Evolutionary conservation across 495 filamentous ascomycete species (phyloP), one percentile per base, ranked within the genome.

Genomic region (Talaromyces liani): DNA sequence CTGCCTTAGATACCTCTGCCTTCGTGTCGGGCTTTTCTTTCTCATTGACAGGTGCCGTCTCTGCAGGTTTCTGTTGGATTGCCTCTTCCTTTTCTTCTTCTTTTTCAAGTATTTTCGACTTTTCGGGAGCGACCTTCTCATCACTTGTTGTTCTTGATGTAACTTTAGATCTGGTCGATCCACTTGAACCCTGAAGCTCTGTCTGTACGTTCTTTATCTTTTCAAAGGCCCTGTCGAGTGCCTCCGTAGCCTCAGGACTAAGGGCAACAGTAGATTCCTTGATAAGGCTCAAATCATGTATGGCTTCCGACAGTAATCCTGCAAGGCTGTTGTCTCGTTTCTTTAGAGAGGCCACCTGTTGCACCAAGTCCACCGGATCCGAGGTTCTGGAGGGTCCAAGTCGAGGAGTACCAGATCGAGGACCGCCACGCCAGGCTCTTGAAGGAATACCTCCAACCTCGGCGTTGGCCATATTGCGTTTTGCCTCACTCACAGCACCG

Each of bases 401-500:
- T 22, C 16, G 1, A 7, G 55, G 63, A 25, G 55, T 47, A 0
- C 63, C 63, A 47, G 54, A 59, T 22, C 63, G 55, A 12, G 57
- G n/a, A 70, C 51, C 12, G 53, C 34, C 27, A 61, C 66, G 36
- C 69, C 71, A 63, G 66, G 66, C 62, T 78, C 74, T 36, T 71
- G 69, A 39, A 69, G 73, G 72, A 68, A 62, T 55, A 56, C 65
- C 20, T 58, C 59, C 59, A 24, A 33, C 27, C 58, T 54, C 74
- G 62, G 9, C 65, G 58, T 59, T 49, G 18, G 36, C 60, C 65
- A 91, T 86, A 64, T 88, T 89, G 67, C 82, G 88, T 65, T 81
- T 84, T 3, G 93, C 90, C 76, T 97, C 92, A 14, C 83, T 90
- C 62, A 96, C 85, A 4, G 94, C 93, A 64, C 93, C 92, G 20